Evolutionary conservation across 176 grass and related monocot species (phyloP).

Genomic region (Chloris gayana): DNA sequence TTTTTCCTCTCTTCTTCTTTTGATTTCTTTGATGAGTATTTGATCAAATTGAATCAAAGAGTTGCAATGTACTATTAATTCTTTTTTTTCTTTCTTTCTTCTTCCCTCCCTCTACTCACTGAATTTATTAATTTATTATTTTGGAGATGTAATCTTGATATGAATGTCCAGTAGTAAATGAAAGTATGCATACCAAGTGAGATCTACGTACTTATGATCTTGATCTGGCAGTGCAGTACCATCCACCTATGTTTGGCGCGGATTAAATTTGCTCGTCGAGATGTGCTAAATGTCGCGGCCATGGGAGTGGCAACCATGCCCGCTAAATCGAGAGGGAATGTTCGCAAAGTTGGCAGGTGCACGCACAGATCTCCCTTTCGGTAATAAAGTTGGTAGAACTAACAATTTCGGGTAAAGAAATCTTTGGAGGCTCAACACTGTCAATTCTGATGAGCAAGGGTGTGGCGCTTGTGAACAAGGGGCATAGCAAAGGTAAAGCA

Average conservation of each 20-base stretch:
- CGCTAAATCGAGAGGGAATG: background rate
- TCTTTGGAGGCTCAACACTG: background rate
- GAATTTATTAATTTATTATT: slow-evolving; percentile 36
- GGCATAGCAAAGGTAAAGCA: background rate
- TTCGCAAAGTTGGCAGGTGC: background rate
- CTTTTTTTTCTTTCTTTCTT: slow-evolving; percentile 13
- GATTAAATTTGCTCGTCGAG: background rate
- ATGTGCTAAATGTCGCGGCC: background rate
- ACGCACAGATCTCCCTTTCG: background rate
- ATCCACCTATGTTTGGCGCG: background rate
- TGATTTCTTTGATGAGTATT: slow-evolving; percentile 25
- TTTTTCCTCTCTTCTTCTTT: background rate
- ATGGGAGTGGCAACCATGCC: slow-evolving; percentile 3
- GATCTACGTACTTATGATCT: background rate
- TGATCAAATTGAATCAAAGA: slow-evolving; percentile 54
- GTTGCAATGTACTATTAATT: slow-evolving; percentile 49
- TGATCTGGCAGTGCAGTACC: background rate
- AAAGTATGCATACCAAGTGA: background rate
- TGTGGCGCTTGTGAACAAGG: no score
- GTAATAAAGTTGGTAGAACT: background rate
- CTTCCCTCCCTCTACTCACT: background rate
- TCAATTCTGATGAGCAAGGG: no score
- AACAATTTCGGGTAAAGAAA: background rate
- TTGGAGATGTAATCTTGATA: slow-evolving; percentile 3
- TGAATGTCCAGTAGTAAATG: no score